Evolutionary conservation across 192 early-diverging fungal genomes (phyloP).

Genomic region (Cetraspora pellucida): DNA sequence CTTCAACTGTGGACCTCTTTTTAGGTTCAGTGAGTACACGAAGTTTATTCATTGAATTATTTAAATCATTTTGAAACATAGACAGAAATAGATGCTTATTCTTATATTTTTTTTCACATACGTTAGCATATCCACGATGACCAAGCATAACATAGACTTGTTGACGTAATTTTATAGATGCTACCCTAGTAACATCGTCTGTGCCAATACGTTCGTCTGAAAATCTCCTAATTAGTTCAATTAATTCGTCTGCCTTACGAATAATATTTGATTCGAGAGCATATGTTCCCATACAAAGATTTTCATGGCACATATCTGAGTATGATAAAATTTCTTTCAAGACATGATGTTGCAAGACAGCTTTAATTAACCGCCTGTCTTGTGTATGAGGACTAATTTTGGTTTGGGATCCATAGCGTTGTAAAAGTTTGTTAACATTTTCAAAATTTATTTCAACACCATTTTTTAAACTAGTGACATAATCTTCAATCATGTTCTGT

Average conservation of each 20-base stretch:
- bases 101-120: not conserved
- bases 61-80: not conserved
- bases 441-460: not conserved
- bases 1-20: not conserved
- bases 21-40: not conserved
- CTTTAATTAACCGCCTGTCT: not conserved
- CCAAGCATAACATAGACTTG: slow-evolving; percentile 17
- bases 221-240: not conserved
- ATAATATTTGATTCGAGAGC: not conserved
- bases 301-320: not conserved
- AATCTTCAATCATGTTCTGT: not conserved
- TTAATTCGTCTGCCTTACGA: not conserved
- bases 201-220: not conserved
- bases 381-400: not conserved
- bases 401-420: not conserved
- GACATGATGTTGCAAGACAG: not conserved
- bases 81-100: not conserved
- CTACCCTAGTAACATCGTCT: not conserved
- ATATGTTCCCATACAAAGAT: not conserved
- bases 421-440: not conserved
- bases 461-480: not conserved
- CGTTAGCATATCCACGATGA: not conserved
- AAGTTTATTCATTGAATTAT: not conserved
- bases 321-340: not conserved
- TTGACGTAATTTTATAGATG: slow-evolving; percentile 24